phyloP scores from a whole-genome alignment of 176 grass and related monocot genomes.

The Aegilops longissima region DNA sequence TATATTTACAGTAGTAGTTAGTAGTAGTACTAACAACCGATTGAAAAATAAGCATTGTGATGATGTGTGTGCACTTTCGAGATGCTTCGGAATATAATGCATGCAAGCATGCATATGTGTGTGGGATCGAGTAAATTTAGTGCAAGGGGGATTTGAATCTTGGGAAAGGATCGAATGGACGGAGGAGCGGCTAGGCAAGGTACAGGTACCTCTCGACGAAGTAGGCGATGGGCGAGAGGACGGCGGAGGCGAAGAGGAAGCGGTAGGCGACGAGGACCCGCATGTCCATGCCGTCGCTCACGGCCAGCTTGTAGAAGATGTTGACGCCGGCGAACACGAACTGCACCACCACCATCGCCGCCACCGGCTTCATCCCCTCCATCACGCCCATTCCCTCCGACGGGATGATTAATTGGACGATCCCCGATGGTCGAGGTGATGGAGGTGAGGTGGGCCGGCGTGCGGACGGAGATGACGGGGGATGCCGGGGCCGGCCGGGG shows the following conservation, averaged over 20 bases:
- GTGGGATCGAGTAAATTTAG: neutral
- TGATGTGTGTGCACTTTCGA: too few relatives aligned
- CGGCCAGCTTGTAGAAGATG: conserved; percentile 88
- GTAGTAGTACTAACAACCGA: too few relatives aligned
- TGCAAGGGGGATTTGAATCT: neutral
- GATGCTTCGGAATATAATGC: neutral
- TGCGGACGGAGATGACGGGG: too few relatives aligned
- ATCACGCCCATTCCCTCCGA: neutral
- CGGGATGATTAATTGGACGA: neutral
- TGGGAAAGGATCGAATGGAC: too few relatives aligned
- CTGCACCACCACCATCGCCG: conserved; percentile 73
- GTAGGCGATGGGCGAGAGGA: conserved; percentile 68
- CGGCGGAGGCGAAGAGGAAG: conserved; percentile 73
- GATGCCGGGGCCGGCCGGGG: too few relatives aligned
- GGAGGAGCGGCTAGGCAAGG: too few relatives aligned
- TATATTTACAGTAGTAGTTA: too few relatives aligned
- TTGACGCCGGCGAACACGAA: conserved; percentile 68
- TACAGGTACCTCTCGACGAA: conserved; percentile 63
- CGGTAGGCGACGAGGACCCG: conserved; percentile 68
- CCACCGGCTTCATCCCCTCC: conserved; percentile 51
- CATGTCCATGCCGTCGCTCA: conserved; percentile 93
- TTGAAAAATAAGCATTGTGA: too few relatives aligned
- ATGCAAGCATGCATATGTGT: neutral
- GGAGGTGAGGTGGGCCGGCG: too few relatives aligned
- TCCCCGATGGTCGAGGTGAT: too few relatives aligned